These are phyloP conservation scores for Mycena belliarum DNA, from an alignment of 768 basidiomycete genomes.

Conservation along the genomic window DNA sequence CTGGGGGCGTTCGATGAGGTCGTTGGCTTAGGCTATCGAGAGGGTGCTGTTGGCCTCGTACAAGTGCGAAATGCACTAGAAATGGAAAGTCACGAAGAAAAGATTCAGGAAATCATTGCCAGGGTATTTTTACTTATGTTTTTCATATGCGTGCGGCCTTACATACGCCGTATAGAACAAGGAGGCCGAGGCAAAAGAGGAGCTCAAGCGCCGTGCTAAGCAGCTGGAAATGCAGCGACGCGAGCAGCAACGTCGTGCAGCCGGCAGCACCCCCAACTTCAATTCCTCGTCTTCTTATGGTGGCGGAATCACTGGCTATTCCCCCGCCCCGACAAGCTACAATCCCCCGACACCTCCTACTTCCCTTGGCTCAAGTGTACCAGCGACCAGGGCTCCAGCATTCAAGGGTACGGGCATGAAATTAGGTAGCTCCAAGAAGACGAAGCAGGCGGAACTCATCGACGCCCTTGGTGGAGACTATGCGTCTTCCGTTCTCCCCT, in stretches of 20 bases:
- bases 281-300: slow-evolving; percentile 62
- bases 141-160: not conserved
- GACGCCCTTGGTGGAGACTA: slow-evolving; percentile 83
- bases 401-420: slow-evolving; percentile 98
- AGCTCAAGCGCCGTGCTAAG: slow-evolving; percentile 95
- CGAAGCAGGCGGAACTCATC: slow-evolving; percentile 82
- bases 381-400: slow-evolving; percentile 63
- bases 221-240: slow-evolving; percentile 97
- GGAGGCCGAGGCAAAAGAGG: slow-evolving; percentile 98
- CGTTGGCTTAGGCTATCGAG: slow-evolving; percentile 84
- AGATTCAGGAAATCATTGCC: slow-evolving; percentile 98
- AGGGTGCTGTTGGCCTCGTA: slow-evolving; percentile 68
- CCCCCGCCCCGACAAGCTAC: slow-evolving; percentile 50
- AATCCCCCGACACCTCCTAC: slow-evolving; percentile 67
- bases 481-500: slow-evolving; percentile 36
- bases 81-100: slow-evolving; percentile 92
- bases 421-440: slow-evolving; percentile 83
- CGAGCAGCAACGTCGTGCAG: slow-evolving; percentile 84
- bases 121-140: slow-evolving; percentile 47
- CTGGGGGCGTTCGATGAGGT: slow-evolving; percentile 97
- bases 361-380: slow-evolving; percentile 41
- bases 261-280: slow-evolving; percentile 42
- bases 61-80: slow-evolving; percentile 79
- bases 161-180: slow-evolving; percentile 67
- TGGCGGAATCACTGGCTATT: slow-evolving; percentile 69